Conservation (phyloP, 1,284 basidiomycete species). For the Apiotrichum akiyoshidainum region DNA sequence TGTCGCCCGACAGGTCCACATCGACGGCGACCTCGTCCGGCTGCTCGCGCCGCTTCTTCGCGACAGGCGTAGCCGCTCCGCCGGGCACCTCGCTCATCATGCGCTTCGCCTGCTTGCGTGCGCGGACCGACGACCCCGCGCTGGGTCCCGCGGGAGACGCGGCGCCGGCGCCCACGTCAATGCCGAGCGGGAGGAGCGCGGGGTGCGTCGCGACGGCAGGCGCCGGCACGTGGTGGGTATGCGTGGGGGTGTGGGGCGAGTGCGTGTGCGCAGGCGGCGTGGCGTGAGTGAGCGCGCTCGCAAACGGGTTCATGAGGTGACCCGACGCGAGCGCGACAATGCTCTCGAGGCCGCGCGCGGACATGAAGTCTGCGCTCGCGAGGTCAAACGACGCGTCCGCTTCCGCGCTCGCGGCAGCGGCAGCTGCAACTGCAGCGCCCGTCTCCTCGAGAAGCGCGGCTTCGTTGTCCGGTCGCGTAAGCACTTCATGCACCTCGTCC, state of each 20-base stretch:
- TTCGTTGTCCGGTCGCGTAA: constrained; percentile 16
- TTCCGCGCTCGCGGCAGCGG: constrained; percentile 8
- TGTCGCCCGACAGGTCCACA: constrained; percentile 19
- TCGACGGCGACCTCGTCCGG: constrained; percentile 2
- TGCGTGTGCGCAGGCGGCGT: background rate
- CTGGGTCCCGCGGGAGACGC: constrained; percentile 6
- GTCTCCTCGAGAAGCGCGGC: background rate
- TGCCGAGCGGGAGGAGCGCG: constrained; percentile 11
- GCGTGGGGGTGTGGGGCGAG: background rate
- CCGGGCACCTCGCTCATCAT: constrained; percentile 35
- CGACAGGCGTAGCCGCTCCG: constrained; percentile 42
- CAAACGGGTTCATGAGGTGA: constrained; percentile 17
- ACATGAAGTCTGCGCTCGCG: constrained; percentile 24
- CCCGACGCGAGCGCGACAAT: constrained; percentile 21
- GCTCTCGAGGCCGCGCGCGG: constrained; percentile 21
- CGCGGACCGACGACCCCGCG: constrained; percentile 34
- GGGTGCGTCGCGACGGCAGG: background rate
- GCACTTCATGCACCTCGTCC: constrained; percentile 33
- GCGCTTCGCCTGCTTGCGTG: constrained; percentile 39
- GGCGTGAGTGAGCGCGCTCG: background rate
- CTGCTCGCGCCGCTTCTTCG: constrained; percentile 22
- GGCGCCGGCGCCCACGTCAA: constrained; percentile 2
- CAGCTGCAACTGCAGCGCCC: constrained; percentile 6
- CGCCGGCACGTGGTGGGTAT: too few relatives aligned
- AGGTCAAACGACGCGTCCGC: constrained; percentile 18